phyloP scores from a whole-genome alignment of 495 filamentous ascomycete genomes.

The Aspergillus cristatus region DNA sequence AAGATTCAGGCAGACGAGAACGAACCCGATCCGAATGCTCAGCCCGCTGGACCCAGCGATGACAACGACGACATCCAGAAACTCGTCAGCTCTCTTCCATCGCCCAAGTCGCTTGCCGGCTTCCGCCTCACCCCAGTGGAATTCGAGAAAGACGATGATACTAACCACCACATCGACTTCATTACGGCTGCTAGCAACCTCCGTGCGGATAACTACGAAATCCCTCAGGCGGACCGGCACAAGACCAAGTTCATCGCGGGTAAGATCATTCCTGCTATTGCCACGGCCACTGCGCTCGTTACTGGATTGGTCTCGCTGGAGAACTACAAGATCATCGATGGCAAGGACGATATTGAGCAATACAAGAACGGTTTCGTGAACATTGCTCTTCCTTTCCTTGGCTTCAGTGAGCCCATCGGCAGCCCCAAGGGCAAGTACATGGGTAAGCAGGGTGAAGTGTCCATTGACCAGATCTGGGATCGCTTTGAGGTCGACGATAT shows the following conservation, averaged over 20 bases:
- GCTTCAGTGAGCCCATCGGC: slow-evolving; percentile 91
- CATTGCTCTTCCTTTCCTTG: slow-evolving; percentile 92
- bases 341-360: slow-evolving; percentile 87
- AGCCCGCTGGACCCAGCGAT: slow-evolving; percentile 45
- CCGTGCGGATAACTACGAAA: slow-evolving; percentile 95
- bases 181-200: slow-evolving; percentile 96
- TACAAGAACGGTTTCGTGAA: slow-evolving; percentile 99
- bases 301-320: slow-evolving; percentile 90
- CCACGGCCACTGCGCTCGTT: slow-evolving; percentile 91
- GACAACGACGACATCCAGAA: slow-evolving; percentile 64
- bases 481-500: slow-evolving; percentile 88
- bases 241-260: slow-evolving; percentile 99
- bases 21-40: slow-evolving; percentile 87
- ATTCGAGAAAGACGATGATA: slow-evolving; percentile 99
- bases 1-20: slow-evolving; percentile 96
- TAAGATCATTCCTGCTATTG: slow-evolving; percentile 99
- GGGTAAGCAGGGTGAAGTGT: slow-evolving; percentile 63
- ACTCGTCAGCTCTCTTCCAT: slow-evolving; percentile 58
- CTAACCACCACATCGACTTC: slow-evolving; percentile 98
- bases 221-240: slow-evolving; percentile 82
- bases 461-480: slow-evolving; percentile 95
- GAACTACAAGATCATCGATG: slow-evolving; percentile 93
- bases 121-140: slow-evolving; percentile 88
- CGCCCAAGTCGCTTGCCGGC: slow-evolving; percentile 68
- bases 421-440: slow-evolving; percentile 86